Conservation (phyloP, 2,329 filamentous ascomycete species). For the Xylaria sp. region DNA sequence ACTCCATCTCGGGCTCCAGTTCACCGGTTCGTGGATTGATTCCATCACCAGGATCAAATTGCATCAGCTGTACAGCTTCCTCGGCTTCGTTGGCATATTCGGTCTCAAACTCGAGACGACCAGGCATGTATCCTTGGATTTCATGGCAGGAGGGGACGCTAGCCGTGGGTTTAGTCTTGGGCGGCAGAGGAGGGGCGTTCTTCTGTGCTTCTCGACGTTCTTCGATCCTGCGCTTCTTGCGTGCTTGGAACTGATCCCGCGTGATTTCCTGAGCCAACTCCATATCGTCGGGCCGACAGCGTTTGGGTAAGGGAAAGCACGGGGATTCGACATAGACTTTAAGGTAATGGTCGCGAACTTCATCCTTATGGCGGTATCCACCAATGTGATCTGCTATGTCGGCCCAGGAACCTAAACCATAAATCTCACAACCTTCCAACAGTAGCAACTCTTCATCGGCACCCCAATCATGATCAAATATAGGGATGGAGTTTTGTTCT, state of each 20-base stretch:
- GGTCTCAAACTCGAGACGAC: conserved; percentile 95
- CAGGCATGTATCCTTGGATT: conserved; percentile 98
- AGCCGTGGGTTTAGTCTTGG: conserved; percentile 95
- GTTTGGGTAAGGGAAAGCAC: conserved; percentile 85
- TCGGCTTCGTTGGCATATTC: conserved; percentile 98
- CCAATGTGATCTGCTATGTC: conserved; percentile 99
- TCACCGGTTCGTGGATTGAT: conserved; percentile 84
- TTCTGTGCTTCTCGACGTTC: conserved; percentile 88
- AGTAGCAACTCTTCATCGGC: conserved; percentile 96
- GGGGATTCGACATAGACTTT: conserved; percentile 85
- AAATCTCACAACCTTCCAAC: conserved; percentile 93
- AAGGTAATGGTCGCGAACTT: conserved; percentile 94
- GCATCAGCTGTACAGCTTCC: conserved; percentile 97
- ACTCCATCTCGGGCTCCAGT: conserved; percentile 93
- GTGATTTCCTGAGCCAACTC: conserved; percentile 82
- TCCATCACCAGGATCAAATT: conserved; percentile 95
- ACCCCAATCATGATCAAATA: conserved; percentile 94
- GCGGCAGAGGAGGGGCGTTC: conserved; percentile 81
- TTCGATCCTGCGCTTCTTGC: conserved; percentile 94
- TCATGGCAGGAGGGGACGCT: conserved; percentile 97
- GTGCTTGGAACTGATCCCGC: conserved; percentile 90
- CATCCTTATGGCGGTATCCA: conserved; percentile 92
- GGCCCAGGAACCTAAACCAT: conserved; percentile 95
- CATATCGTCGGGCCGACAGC: conserved; percentile 84
- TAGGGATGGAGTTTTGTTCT: conserved; percentile 97